Base-by-base conservation (phyloP, 805 yeast species). In the Candida arabinofermentans region DNA sequence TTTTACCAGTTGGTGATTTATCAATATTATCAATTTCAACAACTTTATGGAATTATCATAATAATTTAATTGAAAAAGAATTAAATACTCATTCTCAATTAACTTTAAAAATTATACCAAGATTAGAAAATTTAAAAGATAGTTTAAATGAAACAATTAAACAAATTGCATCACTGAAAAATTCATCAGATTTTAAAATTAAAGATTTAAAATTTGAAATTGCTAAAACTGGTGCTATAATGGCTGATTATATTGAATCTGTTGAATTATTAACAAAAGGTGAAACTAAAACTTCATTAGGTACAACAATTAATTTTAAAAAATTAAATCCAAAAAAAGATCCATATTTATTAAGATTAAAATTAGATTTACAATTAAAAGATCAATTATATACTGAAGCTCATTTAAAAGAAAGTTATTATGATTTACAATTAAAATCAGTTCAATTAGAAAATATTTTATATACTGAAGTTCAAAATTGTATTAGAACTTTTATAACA, bases 391-490 rank as follows among this genome's bases (percentile, higher is more conserved):
- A 71, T 41, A 83, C 81, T 51, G 90, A 83, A 57, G 77, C 75
- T 43, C 79, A 80, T 54, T 61, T 83, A 37, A 77, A 79, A 58
- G 86, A 81, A 43, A 81, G 85, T 2, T 83, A 71, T 53, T 66
- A 72, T 47, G 83, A 81, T 58, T 63, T 83, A 43, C 88, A 83
- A 59, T 70, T 67, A 23, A 74, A 83, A n/a, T 81, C 84, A 26
- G 72, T 80, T 47, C 79, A 79, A 54, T 65, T 83, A 45, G 89
- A 74, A 46, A 72, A 77, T 46, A 81, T 83, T 44, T 71, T 83
- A 24, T 83, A 75, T 33, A 58, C 72, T 34, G 86, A 81, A 51
- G 69, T 81, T 34, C 87, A 82, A 61, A 72, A 69, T 49, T 69
- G 79, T 49, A 59, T 81, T 45, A 69, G 69, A 36, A 67, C 66